Conservation (phyloP, 352 stramenopile genomes). For the Peronospora farinosa region DNA sequence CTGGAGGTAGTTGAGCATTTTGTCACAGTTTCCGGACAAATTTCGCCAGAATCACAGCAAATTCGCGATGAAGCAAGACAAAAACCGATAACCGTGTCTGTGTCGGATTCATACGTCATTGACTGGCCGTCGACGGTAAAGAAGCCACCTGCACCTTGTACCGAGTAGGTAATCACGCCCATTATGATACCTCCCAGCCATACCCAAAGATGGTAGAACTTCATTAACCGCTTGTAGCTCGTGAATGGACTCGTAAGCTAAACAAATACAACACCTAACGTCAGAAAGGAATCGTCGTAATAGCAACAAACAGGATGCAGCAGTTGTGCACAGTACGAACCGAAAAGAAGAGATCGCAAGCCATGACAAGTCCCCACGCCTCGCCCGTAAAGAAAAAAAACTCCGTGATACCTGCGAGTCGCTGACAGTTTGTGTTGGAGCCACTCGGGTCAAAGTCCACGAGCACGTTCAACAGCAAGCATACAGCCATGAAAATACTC, state of each 20-base stretch:
- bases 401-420: slow-evolving; percentile 78
- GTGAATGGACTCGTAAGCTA: slow-evolving; percentile 84
- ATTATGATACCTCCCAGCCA: slow-evolving; percentile 80
- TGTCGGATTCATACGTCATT: slow-evolving; percentile 67
- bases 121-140: slow-evolving; percentile 81
- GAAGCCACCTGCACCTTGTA: slow-evolving; percentile 67
- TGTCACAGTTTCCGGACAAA: slow-evolving; percentile 31
- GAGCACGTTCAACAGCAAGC: slow-evolving; percentile 76
- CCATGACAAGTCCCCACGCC: slow-evolving; percentile 84
- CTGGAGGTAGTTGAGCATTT: slow-evolving; percentile 45
- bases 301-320: background rate
- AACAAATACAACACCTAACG: background rate
- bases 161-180: slow-evolving; percentile 65
- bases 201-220: slow-evolving; percentile 83
- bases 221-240: slow-evolving; percentile 87
- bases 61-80: slow-evolving; percentile 78
- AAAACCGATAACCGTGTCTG: slow-evolving; percentile 67
- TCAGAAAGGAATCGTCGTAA: background rate
- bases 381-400: slow-evolving; percentile 88
- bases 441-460: slow-evolving; percentile 69
- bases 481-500: slow-evolving; percentile 82
- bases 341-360: slow-evolving; percentile 84
- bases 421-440: slow-evolving; percentile 49
- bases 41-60: slow-evolving; percentile 53
- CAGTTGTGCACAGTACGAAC: slow-evolving; percentile 18